Evolutionary conservation across 148 eudicot species (phyloP).

Genomic region (Selenicereus undatus): DNA sequence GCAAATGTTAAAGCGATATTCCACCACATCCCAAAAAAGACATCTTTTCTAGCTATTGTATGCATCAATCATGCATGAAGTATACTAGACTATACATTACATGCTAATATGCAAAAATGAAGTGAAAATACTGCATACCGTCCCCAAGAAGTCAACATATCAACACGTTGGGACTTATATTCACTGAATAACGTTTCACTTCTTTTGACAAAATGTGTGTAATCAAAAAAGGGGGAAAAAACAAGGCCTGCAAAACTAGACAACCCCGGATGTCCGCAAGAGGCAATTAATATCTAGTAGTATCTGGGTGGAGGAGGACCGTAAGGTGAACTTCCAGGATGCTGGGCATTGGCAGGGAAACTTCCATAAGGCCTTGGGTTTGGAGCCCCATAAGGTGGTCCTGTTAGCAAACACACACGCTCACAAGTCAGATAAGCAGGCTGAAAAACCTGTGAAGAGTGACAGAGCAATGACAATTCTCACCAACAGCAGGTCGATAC

Average conservation of each 20-base stretch:
- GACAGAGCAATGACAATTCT: background rate
- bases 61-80: background rate
- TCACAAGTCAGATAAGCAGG: background rate
- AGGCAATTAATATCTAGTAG: background rate
- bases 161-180: background rate
- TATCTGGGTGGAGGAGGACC: slow-evolving; percentile 18
- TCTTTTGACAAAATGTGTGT: background rate
- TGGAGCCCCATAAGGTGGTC: background rate
- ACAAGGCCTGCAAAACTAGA: slow-evolving; percentile 1
- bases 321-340: background rate
- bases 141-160: background rate
- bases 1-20: no score
- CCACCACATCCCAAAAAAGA: no score
- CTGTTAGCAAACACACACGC: background rate
- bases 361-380: slow-evolving; percentile 6
- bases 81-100: background rate
- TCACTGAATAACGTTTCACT: background rate
- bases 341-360: background rate
- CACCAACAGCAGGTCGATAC: slow-evolving; percentile 18
- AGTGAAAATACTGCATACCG: background rate
- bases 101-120: background rate
- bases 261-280: background rate
- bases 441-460: background rate
- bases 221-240: no score
- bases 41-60: no score